Base-by-base conservation (phyloP, 1,284 basidiomycete species). In the Tilletia walkeri region DNA sequence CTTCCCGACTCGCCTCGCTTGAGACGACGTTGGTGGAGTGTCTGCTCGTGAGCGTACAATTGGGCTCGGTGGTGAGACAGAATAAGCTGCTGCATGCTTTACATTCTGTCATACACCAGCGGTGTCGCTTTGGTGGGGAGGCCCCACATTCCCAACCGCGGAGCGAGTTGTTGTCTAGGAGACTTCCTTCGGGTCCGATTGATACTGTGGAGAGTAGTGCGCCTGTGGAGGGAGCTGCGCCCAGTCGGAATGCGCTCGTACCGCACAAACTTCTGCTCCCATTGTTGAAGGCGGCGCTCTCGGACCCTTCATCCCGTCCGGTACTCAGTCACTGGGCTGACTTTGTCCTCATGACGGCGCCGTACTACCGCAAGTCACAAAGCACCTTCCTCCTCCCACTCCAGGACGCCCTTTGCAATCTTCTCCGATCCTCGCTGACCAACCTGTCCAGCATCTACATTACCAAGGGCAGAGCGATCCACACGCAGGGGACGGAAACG, bases 311-410 rank as follows among this genome's bases (percentile, higher is more conserved):
- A 30, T 95, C 95, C 84, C 89, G 90, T 24, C 87, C 92, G 1
- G 87, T 95, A 30, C 85, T 96, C 14, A 93, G 95, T 80, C 92
- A 96, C 81, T 99, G 95, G 95, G 87, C 97, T 30, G 95, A 98
- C 83, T 98, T 99, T 82, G 87, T 97, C 70, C 88, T 97, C 68
- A 93, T 93, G 90, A 92, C 92, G 0, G 86, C 95, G 7, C 90
- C 92, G 0, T 90, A 92, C 76, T 92, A 93, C 78, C 91, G 92
- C 72, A 89, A 89, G 56, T 86, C 88, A 30, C 85, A 92, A 6
- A 88, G 89, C 54, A 85, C 86, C 16, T 87, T 91, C 50, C 86
- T 96, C n/a, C 86, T 89, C 16, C 90, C 93, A 0, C 85, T 99
- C 30, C 90, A 89, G 73, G 92, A 94, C 73, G 91, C 91, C 76